Evolutionary conservation across 768 basidiomycete genomes (phyloP).

Genomic region (Xerocomellus amylosporus): DNA sequence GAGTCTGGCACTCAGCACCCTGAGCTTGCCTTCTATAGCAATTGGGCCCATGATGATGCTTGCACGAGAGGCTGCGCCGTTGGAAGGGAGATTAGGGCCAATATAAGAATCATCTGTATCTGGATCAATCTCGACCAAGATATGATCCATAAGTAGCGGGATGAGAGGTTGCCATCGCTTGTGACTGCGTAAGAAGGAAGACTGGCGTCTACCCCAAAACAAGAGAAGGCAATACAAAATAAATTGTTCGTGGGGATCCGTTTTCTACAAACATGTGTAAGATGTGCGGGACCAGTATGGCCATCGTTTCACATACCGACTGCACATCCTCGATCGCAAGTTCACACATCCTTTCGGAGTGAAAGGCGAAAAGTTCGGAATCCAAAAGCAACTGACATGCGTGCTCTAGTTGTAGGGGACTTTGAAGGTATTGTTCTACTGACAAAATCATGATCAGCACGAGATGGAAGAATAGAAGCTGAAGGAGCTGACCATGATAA

Average conservation of each 20-base stretch:
- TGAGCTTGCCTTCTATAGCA: conserved; percentile 82
- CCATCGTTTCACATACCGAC: conserved; percentile 44
- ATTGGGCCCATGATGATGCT: conserved; percentile 46
- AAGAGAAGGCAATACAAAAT: conserved; percentile 79
- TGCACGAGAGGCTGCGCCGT: conserved; percentile 27
- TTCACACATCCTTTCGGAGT: conserved; percentile 90
- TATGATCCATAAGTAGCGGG: conserved; percentile 81
- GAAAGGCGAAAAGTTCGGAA: conserved; percentile 86
- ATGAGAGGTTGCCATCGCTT: conserved; percentile 82
- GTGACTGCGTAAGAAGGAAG: conserved; percentile 71
- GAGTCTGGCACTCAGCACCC: conserved; percentile 65
- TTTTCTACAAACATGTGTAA: conserved; percentile 48
- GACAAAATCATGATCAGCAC: conserved; percentile 14
- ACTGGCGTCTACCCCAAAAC: conserved; percentile 65
- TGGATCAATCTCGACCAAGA: conserved; percentile 76
- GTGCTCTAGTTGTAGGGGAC: conserved; percentile 79
- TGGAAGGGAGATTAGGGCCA: conserved; percentile 34
- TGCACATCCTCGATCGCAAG: conserved; percentile 67
- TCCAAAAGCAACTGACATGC: conserved; percentile 73
- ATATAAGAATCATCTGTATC: conserved; percentile 64
- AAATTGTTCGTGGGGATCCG: conserved; percentile 80
- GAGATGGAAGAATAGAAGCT: not conserved
- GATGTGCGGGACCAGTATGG: not conserved
- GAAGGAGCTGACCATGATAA: conserved; percentile 70
- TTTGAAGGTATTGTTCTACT: conserved; percentile 81